Conservation (phyloP, 164 flowering plant genomes). For the Aristolochia fimbriata region DNA sequence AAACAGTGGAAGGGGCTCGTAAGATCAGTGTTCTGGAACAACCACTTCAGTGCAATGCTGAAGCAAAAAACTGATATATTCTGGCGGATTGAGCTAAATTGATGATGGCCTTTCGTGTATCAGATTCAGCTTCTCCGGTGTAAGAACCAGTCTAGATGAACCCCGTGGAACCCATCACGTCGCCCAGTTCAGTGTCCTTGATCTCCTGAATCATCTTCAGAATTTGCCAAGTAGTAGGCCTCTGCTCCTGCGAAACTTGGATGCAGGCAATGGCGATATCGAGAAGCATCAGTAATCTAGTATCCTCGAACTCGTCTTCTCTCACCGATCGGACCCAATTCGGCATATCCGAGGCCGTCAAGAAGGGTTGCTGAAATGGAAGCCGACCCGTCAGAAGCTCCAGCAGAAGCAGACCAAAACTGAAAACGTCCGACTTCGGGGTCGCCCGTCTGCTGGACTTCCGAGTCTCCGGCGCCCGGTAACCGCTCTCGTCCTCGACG, state of each 20-base stretch:
- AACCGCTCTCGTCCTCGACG: conserved; percentile 25
- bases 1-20: no score
- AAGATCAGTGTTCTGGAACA: no score
- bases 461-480: conserved; percentile 61
- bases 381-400: conserved; percentile 75
- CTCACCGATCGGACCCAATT: conserved; percentile 58
- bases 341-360: conserved; percentile 31
- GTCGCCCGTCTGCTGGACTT: conserved; percentile 26
- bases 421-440: conserved; percentile 67
- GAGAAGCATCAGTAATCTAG: conserved; percentile 54
- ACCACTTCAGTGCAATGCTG: no score
- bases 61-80: no score
- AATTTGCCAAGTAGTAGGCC: conserved; percentile 93
- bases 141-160: not conserved
- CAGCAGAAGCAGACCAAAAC: conserved; percentile 63
- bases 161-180: conserved; percentile 20
- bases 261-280: conserved; percentile 62
- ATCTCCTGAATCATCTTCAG: conserved; percentile 92
- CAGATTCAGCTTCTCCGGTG: no score
- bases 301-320: conserved; percentile 47
- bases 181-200: conserved; percentile 49
- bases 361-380: conserved; percentile 49
- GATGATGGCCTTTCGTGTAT: no score
- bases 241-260: conserved; percentile 50
- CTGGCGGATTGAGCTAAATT: no score